A percentile compares a stretch with the other conserved stretches of the same genome.
Conservation (phyloP, 2,329 filamentous ascomycete genomes). For the Exophiala spinifera region DNA sequence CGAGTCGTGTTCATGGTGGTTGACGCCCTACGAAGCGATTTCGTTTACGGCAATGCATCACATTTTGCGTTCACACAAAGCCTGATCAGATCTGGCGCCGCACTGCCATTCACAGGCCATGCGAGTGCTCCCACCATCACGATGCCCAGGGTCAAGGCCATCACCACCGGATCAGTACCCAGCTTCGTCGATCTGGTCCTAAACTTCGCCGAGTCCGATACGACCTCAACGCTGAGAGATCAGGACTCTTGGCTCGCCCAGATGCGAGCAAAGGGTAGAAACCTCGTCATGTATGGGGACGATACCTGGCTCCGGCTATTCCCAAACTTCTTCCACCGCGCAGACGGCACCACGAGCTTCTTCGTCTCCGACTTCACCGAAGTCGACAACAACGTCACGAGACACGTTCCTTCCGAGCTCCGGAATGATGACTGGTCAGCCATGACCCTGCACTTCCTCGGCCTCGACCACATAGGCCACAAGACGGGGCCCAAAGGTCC, state of each 20-base stretch:
- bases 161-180: conserved; percentile 96
- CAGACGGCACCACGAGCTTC: conserved; percentile 94
- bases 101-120: conserved; percentile 91
- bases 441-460: conserved; percentile 92
- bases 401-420: conserved; percentile 78
- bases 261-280: conserved; percentile 71
- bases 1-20: conserved; percentile 96
- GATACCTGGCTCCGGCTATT: conserved; percentile 99
- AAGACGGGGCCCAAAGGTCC: conserved; percentile 86
- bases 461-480: conserved; percentile 95
- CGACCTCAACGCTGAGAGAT: conserved; percentile 76
- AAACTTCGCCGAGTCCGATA: conserved; percentile 93
- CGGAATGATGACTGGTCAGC: conserved; percentile 79
- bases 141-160: conserved; percentile 95
- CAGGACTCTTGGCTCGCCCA: conserved; percentile 98
- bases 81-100: conserved; percentile 76
- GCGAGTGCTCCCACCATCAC: conserved; percentile 96
- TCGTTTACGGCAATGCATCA: conserved; percentile 72
- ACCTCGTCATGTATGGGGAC: conserved; percentile 91
- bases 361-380: conserved; percentile 98
- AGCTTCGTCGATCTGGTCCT: conserved; percentile 96
- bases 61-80: conserved; percentile 87
- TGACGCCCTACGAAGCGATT: conserved; percentile 83
- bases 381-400: conserved; percentile 95
- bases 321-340: conserved; percentile 77